Evolutionary conservation across 2,329 filamentous ascomycete species (phyloP), one percentile per base, ranked within the genome.

Genomic region (Exutisphaerella laricina): DNA sequence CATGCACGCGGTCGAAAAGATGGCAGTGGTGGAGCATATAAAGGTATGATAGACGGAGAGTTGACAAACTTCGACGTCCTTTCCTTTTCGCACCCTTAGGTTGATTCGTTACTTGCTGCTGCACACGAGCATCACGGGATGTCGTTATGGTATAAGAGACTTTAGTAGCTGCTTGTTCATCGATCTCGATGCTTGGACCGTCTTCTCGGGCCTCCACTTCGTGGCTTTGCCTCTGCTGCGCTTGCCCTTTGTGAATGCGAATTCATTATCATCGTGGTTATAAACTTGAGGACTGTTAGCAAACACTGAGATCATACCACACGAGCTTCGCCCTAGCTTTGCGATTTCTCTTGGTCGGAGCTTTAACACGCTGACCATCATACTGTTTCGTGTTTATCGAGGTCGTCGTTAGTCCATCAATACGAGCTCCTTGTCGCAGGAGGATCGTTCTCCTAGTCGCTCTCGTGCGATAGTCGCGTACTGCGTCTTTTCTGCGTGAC

Each of bases 201-300:
- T 62, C 56, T 40, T 61, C 50, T 46, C 67, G 68, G 13, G 53
- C 39, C 20, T 53, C 51, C 36, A n/a, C n/a, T n/a, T n/a, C n/a
- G n/a, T n/a, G n/a, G n/a, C 37, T 36, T 59, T 63, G 39, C 54
- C 60, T 17, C 43, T 36, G 29, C 48, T 20, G 38, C 60, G 50
- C 25, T 64, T 60, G 17, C 61, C 61, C 47, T 70, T 69, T 45
- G 67, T 65, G 46, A 74, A 74, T 30, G 66, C 60, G 51, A 74
- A 74, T 21, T 64, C 71, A 42, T 72, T 70, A 41, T 69, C 70
- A 23, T 70, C 59, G 54, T 73, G 68, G 39, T 67, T 68, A 58
- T 63, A 61, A 32, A 54, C 53, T 58, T 51, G 26, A 35, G 28
- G 10, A 17, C 20, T 29, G 39, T 46, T 39, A 49, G 45, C 23